Evolutionary conservation across 2,329 filamentous ascomycete genomes (phyloP).

Genomic region (Pyrenochaeta sp.): DNA sequence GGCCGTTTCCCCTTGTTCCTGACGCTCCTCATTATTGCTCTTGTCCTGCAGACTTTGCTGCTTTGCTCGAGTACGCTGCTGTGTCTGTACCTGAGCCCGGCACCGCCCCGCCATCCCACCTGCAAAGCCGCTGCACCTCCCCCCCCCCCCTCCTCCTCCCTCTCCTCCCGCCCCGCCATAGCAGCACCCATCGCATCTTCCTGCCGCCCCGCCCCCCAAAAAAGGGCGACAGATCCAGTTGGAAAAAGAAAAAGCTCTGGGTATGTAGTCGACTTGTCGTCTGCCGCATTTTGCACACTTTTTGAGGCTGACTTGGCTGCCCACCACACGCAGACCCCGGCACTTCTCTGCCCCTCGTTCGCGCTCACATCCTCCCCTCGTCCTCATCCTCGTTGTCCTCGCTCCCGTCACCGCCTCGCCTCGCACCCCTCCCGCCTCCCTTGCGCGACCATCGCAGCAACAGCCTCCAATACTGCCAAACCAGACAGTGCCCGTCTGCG

Average conservation of each 20-base stretch:
- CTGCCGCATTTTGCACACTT: neutral
- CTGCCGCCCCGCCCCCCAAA: neutral
- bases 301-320: constrained; percentile 9
- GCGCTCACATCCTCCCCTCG: too few relatives aligned
- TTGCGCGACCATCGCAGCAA: neutral
- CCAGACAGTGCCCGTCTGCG: neutral
- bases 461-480: neutral
- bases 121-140: constrained; percentile 9
- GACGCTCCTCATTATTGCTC: neutral
- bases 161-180: constrained; percentile 10
- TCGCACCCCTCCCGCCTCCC: neutral
- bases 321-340: neutral
- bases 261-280: too few relatives aligned
- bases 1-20: too few relatives aligned
- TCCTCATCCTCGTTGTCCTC: too few relatives aligned
- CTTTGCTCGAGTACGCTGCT: too few relatives aligned
- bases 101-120: constrained; percentile 10
- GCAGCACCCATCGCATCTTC: constrained; percentile 14
- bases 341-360: too few relatives aligned
- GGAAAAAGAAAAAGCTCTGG: too few relatives aligned
- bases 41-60: too few relatives aligned
- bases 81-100: constrained; percentile 1
- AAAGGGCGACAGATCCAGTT: too few relatives aligned
- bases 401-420: neutral
- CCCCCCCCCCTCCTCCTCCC: too few relatives aligned